Conservation (phyloP, 192 early-diverging fungal species). For the Backusella luteola region DNA sequence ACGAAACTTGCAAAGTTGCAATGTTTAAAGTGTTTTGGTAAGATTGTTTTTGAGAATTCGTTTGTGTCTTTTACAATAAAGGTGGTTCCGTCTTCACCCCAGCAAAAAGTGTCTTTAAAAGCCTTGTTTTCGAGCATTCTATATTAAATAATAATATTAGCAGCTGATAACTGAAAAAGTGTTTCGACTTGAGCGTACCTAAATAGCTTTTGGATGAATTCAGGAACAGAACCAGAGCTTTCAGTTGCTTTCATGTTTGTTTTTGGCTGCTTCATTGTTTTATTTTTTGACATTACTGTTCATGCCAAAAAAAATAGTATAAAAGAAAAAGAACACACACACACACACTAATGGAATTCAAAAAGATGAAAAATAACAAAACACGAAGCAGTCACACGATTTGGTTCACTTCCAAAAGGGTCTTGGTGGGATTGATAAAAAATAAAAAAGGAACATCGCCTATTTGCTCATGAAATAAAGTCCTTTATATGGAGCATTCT, state of each 20-base stretch:
- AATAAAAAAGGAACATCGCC: background rate
- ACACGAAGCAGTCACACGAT: background rate
- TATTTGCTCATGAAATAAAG: too few relatives aligned
- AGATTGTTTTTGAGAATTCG: conserved; percentile 63
- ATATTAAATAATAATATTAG: background rate
- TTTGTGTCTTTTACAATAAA: conserved; percentile 73
- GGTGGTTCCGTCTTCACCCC: conserved; percentile 61
- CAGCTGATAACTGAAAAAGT: background rate
- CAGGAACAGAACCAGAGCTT: conserved; percentile 16
- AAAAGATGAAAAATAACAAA: background rate
- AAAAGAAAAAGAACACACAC: background rate
- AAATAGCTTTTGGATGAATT: conserved; percentile 32
- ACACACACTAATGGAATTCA: background rate
- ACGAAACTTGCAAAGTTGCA: conserved; percentile 70
- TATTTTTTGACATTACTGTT: background rate
- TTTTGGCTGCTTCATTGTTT: background rate
- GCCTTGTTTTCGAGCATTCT: conserved; percentile 72
- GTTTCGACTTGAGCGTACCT: conserved; percentile 1
- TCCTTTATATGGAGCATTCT: too few relatives aligned
- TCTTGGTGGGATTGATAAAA: background rate
- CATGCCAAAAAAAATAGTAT: background rate
- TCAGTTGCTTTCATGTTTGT: conserved; percentile 1
- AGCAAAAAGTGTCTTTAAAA: conserved; percentile 53
- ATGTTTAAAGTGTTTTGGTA: conserved; percentile 74
- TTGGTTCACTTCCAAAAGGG: background rate